Conservation (phyloP, 176 grass and related monocot genomes). For the Tuctoria greenei region DNA sequence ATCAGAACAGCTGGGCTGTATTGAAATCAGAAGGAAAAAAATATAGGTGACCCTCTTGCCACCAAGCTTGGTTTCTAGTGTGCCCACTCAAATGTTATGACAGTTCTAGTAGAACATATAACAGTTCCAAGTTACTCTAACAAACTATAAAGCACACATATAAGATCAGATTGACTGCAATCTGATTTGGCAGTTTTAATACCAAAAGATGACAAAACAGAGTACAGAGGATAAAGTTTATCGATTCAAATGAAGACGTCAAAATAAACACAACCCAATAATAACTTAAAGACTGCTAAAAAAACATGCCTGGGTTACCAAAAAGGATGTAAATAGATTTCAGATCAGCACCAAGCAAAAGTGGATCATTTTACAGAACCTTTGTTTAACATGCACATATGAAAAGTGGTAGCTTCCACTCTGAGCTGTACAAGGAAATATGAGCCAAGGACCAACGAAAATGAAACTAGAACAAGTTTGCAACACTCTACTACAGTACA, state of each 20-base stretch:
- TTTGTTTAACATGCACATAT: not conserved
- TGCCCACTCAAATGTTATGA: not conserved
- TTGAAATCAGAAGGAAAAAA: not conserved
- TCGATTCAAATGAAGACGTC: not conserved
- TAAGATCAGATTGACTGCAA: not conserved
- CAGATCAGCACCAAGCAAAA: not conserved
- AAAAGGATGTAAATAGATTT: not conserved
- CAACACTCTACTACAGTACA: not conserved
- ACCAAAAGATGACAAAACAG: not conserved
- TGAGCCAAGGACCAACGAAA: not conserved
- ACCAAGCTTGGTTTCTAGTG: not conserved
- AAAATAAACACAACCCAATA: too few relatives aligned
- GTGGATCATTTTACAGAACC: not conserved
- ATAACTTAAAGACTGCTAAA: too few relatives aligned
- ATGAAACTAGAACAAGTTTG: conserved; percentile 14
- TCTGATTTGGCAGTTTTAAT: not conserved
- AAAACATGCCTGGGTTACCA: too few relatives aligned
- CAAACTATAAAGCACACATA: not conserved
- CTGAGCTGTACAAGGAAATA: not conserved
- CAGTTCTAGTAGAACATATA: not conserved
- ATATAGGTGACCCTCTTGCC: not conserved
- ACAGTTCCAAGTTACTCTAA: not conserved
- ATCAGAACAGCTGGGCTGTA: not conserved
- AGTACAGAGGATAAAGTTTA: not conserved
- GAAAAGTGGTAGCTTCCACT: not conserved